These are phyloP conservation scores for Tricharina praecox DNA, from an alignment of 495 filamentous ascomycete genomes.

Conservation along the genomic window DNA sequence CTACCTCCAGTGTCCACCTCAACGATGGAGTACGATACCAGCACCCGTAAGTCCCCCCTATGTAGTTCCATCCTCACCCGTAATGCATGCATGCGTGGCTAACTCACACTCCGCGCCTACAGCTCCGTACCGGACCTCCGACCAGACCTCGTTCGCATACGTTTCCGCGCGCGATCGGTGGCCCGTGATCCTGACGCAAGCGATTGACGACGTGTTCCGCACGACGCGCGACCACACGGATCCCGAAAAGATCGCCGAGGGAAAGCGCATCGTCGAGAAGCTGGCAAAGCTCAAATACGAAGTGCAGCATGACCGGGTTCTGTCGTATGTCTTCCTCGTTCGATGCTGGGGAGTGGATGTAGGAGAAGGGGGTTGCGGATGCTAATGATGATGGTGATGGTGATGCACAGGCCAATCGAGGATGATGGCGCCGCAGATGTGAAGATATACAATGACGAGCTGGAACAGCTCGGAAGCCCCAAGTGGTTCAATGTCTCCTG, in stretches of 20 bases:
- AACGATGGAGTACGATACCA: slow-evolving; percentile 33
- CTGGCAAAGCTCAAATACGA: slow-evolving; percentile 85
- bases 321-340: slow-evolving; percentile 27
- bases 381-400: not conserved
- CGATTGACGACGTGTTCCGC: slow-evolving; percentile 84
- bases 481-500: slow-evolving; percentile 73
- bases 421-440: slow-evolving; percentile 73
- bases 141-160: slow-evolving; percentile 74
- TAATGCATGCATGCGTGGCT: not conserved
- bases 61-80: too few species aligned
- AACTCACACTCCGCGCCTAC: slow-evolving; percentile 2
- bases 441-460: slow-evolving; percentile 65
- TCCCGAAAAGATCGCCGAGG: slow-evolving; percentile 51
- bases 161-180: slow-evolving; percentile 68
- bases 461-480: slow-evolving; percentile 54
- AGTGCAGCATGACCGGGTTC: slow-evolving; percentile 68
- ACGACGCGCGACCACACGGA: slow-evolving; percentile 45
- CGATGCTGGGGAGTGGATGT: too few species aligned
- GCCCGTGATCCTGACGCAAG: slow-evolving; percentile 86
- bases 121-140: slow-evolving; percentile 66
- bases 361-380: not conserved
- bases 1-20: too few species aligned
- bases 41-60: slow-evolving; percentile 28
- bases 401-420: slow-evolving; percentile 44
- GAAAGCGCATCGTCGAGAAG: slow-evolving; percentile 66